These are phyloP conservation scores for Suillus hirtellus DNA, from an alignment of 768 basidiomycete genomes.

Conservation along the genomic window DNA sequence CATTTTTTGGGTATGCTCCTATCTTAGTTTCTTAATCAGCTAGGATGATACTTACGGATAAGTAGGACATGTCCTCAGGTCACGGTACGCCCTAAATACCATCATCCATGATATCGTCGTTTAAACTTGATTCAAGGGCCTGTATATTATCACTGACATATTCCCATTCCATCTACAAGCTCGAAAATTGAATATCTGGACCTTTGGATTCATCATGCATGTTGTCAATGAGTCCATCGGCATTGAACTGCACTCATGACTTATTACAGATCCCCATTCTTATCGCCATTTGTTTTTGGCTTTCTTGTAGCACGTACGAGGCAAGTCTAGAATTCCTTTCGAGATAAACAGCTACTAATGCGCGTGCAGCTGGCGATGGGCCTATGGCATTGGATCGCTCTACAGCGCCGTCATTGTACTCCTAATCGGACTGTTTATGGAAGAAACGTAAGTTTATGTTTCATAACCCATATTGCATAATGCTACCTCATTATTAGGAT, in stretches of 20 bases:
- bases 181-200: conserved; percentile 53
- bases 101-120: not conserved
- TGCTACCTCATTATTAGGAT: conserved; percentile 32
- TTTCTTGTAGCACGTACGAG: conserved; percentile 29
- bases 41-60: not conserved
- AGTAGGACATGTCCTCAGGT: conserved; percentile 52
- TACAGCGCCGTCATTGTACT: conserved; percentile 47
- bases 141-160: conserved; percentile 49
- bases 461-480: not conserved
- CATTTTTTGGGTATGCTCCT: conserved; percentile 30
- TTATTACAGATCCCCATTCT: conserved; percentile 27
- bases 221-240: conserved; percentile 40
- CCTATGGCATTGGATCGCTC: conserved; percentile 53
- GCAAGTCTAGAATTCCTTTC: conserved; percentile 14
- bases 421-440: conserved; percentile 46
- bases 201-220: conserved; percentile 53
- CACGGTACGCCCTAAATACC: conserved; percentile 32
- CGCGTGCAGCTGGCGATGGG: conserved; percentile 44
- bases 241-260: conserved; percentile 30
- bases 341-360: conserved; percentile 6
- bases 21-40: not conserved
- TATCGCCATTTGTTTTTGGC: conserved; percentile 32
- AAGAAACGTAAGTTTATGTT: conserved; percentile 45
- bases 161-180: conserved; percentile 58
- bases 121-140: conserved; percentile 30